These are phyloP conservation scores for Trichoderma asperelloides DNA, from an alignment of 495 filamentous ascomycete genomes.

Conservation along the genomic window DNA sequence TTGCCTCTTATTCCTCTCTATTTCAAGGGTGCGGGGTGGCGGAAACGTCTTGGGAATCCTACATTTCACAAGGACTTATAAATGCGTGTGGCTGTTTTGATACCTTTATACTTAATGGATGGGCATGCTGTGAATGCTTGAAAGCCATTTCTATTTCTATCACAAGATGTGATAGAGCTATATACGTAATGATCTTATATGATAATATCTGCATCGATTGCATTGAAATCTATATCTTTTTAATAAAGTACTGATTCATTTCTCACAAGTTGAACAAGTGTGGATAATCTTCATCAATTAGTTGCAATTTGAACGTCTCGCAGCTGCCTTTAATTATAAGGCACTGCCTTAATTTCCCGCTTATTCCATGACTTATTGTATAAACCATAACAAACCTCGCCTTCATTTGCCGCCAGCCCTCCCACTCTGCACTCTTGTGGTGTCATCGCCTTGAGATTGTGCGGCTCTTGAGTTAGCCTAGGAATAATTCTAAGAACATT, in stretches of 20 bases:
- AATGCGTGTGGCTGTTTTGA: not conserved
- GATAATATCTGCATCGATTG: too few relatives aligned
- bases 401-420: slow-evolving; percentile 13
- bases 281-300: too few relatives aligned
- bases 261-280: too few relatives aligned
- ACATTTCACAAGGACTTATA: slow-evolving; percentile 10
- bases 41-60: slow-evolving; percentile 17
- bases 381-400: slow-evolving; percentile 18
- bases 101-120: too few relatives aligned
- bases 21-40: slow-evolving; percentile 18
- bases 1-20: slow-evolving; percentile 15
- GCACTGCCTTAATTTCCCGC: slow-evolving; percentile 2
- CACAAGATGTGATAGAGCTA: too few relatives aligned
- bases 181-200: too few relatives aligned
- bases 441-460: slow-evolving; percentile 14
- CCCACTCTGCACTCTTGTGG: slow-evolving; percentile 17
- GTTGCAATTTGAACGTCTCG: too few relatives aligned
- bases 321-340: not conserved
- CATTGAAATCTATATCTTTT: too few relatives aligned
- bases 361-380: slow-evolving; percentile 18
- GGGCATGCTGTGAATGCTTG: too few relatives aligned
- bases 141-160: too few relatives aligned
- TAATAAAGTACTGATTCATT: too few relatives aligned
- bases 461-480: slow-evolving; percentile 11
- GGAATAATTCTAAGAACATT: slow-evolving; percentile 18